These are phyloP conservation scores for Cocos nucifera DNA, from an alignment of 176 grass and related monocot genomes.

Conservation along the genomic window DNA sequence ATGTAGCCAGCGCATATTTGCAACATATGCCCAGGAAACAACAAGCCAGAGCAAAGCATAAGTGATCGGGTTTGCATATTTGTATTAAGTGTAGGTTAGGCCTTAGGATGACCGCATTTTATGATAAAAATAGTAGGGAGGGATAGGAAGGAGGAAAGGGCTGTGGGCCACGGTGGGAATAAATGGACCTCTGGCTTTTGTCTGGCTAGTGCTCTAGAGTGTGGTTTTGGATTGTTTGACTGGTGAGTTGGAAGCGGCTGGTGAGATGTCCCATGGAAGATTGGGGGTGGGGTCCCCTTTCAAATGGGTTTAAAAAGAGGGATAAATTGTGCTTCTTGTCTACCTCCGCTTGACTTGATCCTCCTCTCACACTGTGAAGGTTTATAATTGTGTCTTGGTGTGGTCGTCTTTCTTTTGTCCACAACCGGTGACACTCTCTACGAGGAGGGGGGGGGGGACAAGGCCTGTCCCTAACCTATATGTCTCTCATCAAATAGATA, in stretches of 20 bases:
- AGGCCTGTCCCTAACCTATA: too few relatives aligned
- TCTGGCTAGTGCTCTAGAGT: constrained; percentile 3
- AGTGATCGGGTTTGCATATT: not conserved
- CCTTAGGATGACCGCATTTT: too few relatives aligned
- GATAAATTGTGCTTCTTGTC: constrained; percentile 18
- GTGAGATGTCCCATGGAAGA: not conserved
- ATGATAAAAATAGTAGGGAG: not conserved
- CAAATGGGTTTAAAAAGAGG: not conserved
- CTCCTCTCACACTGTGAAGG: too few relatives aligned
- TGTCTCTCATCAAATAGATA: too few relatives aligned
- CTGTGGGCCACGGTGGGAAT: too few relatives aligned
- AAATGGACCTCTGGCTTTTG: constrained; percentile 5
- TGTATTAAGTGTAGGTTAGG: not conserved
- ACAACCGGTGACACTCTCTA: too few relatives aligned
- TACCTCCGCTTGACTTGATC: not conserved
- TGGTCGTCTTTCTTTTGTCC: too few relatives aligned
- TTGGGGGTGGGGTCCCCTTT: not conserved
- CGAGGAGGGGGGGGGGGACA: too few relatives aligned
- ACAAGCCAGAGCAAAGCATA: not conserved
- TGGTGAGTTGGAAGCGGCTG: not conserved
- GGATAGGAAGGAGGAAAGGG: not conserved
- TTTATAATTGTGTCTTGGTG: too few relatives aligned
- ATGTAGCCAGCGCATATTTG: constrained; percentile 1
- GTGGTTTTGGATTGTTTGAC: not conserved
- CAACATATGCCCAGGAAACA: not conserved